Conservation (phyloP, 768 basidiomycete species). For the Leccinum uliginosum region DNA sequence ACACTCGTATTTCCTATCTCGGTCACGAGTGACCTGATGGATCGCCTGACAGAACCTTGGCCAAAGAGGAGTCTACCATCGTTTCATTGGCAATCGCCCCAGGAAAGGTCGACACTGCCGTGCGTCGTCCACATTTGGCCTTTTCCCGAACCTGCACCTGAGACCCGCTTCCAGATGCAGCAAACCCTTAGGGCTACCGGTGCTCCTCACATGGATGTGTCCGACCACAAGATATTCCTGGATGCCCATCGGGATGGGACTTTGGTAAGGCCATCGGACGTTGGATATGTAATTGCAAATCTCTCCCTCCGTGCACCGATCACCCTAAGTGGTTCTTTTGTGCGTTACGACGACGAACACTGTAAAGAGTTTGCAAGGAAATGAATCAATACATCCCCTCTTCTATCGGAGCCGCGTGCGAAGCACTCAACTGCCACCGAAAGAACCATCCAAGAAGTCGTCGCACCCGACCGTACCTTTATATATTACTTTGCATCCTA, state of each 20-base stretch:
- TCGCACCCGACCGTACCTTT: background rate
- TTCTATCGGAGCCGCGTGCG: slow-evolving; percentile 15
- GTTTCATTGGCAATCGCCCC: slow-evolving; percentile 77
- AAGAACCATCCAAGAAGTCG: slow-evolving; percentile 15
- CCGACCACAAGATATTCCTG: slow-evolving; percentile 56
- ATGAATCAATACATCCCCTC: slow-evolving; percentile 10
- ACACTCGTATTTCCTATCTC: slow-evolving; percentile 23
- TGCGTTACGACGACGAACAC: slow-evolving; percentile 74
- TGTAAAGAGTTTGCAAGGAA: slow-evolving; percentile 51
- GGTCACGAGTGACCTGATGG: slow-evolving; percentile 2
- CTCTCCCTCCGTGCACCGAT: slow-evolving; percentile 63
- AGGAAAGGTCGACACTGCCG: slow-evolving; percentile 81
- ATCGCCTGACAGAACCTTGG: slow-evolving; percentile 58
- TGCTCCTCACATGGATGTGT: slow-evolving; percentile 46
- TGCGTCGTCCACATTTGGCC: slow-evolving; percentile 32
- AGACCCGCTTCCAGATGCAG: slow-evolving; percentile 60
- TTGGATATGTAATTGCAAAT: slow-evolving; percentile 75
- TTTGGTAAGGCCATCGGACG: slow-evolving; percentile 70
- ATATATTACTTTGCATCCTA: background rate
- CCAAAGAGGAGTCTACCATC: slow-evolving; percentile 76
- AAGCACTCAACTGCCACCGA: slow-evolving; percentile 9
- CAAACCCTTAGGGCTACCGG: slow-evolving; percentile 46
- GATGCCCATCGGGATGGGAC: slow-evolving; percentile 57
- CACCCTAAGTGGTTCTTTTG: slow-evolving; percentile 67
- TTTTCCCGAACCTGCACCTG: background rate